Evolutionary conservation across 2,329 filamentous ascomycete genomes (phyloP), one percentile per base, ranked within the genome.

Genomic region (Penicillium verrucosum): DNA sequence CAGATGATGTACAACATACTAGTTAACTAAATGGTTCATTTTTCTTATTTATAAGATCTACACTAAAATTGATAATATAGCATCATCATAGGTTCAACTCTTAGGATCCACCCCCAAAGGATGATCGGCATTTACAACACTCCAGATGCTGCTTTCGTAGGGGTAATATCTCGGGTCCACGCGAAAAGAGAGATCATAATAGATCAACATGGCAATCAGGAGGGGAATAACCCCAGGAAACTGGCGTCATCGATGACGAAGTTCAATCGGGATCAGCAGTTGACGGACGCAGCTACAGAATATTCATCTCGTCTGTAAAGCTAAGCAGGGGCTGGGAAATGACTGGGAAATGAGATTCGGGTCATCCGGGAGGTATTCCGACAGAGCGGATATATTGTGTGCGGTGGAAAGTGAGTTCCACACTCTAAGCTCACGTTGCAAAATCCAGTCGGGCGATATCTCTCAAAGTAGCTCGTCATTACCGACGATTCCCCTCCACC

Each of bases 131-230:
- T n/a, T 46, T 55, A 38, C 29, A 43, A 41, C 45, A 32, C 56
- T 59, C 50, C 57, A 42, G 30, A 25, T 49, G 38, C 14, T 34
- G 21, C 49, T 44, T 44, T 29, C 44, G 44, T 36, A 51, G 38
- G 49, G 58, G 48, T 37, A 55, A 57, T 43, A 40, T 54, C 37
- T 30, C 11, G 23, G 51, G 42, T 34, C 58, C 56, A 57, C 58
- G 57, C 36, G 16, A 48, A 48, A 48, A 59, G 5, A 56, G 42
- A 54, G 61, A 66, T 66, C 59, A 36, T 23, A 63, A 60, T 60
- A 59, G 52, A 63, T 56, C 50, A 30, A 21, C 51, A 41, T 40
- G 50, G 45, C 41, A 50, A 56, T 52, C 58, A 55, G 49, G 46
- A 36, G n/a, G n/a, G 40, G 46, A 54, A 54, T 25, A 25, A 41